Evolutionary conservation across 768 basidiomycete genomes (phyloP).

Genomic region (Pleurotus salmoneostramineus): DNA sequence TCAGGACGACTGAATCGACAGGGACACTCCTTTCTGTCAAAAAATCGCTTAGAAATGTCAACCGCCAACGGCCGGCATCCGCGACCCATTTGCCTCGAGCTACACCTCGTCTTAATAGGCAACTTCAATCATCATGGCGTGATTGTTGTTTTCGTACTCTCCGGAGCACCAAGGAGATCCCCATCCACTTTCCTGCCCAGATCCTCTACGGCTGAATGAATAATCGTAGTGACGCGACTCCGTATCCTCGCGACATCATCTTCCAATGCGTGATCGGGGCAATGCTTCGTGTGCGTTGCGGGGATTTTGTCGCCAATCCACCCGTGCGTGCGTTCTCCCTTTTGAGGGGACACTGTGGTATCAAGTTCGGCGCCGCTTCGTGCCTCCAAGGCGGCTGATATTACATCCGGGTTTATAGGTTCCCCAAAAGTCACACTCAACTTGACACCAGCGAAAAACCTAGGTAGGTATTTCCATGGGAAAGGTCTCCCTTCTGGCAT

Average conservation of each 20-base stretch:
- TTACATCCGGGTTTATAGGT: constrained; percentile 49
- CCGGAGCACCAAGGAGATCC: constrained; percentile 17
- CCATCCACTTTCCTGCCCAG: constrained; percentile 51
- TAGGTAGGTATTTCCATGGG: constrained; percentile 71
- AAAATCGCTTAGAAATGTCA: too few species aligned
- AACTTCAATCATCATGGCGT: not conserved
- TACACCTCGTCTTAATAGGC: too few species aligned
- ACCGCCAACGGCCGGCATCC: too few species aligned
- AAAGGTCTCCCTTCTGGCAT: constrained; percentile 85
- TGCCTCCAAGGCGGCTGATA: constrained; percentile 19
- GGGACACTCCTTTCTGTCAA: too few species aligned
- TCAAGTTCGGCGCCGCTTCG: constrained; percentile 4
- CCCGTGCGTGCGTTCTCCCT: constrained; percentile 15
- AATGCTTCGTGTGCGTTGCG: not conserved
- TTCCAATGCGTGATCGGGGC: not conserved
- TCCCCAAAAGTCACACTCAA: constrained; percentile 80
- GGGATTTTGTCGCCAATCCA: constrained; percentile 18
- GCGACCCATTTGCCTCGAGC: too few species aligned
- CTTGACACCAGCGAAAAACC: constrained; percentile 41
- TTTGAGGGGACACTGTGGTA: not conserved
- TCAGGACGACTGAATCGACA: too few species aligned
- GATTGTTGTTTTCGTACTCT: too few species aligned
- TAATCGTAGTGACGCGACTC: constrained; percentile 47
- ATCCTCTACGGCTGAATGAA: constrained; percentile 51
- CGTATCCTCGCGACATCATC: constrained; percentile 36